phyloP scores from a whole-genome alignment of 345 rosid species.

The Litchi chinensis region DNA sequence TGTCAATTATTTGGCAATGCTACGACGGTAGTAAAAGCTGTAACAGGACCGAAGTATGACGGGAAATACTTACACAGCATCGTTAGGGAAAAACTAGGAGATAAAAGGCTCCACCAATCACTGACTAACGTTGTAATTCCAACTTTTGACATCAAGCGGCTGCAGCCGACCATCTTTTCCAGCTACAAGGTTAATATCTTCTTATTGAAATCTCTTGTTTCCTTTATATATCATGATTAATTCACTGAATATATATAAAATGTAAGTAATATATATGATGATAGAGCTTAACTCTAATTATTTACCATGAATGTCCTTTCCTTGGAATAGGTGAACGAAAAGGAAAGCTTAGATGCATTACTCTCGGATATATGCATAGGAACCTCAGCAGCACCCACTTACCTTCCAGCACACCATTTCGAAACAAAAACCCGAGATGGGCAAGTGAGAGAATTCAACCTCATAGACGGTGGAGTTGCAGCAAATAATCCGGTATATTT shows the following conservation, averaged over 20 bases:
- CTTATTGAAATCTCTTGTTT: no score
- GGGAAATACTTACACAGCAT: constrained; percentile 43
- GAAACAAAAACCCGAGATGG: constrained; percentile 32
- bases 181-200: constrained; percentile 37
- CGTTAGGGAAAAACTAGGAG: constrained; percentile 41
- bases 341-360: constrained; percentile 40
- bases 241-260: no score
- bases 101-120: constrained; percentile 33
- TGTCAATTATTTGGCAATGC: constrained; percentile 31
- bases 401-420: constrained; percentile 50
- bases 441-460: constrained; percentile 39
- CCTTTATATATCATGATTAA: no score
- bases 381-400: constrained; percentile 71
- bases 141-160: constrained; percentile 52
- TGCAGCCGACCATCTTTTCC: constrained; percentile 55
- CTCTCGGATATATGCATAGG: constrained; percentile 55
- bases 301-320: background rate
- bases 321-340: constrained; percentile 33
- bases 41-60: constrained; percentile 54
- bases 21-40: constrained; percentile 27
- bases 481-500: constrained; percentile 56
- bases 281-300: background rate
- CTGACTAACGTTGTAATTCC: constrained; percentile 55
- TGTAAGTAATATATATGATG: no score
- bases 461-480: constrained; percentile 58